Base-by-base conservation (phyloP, 192 early-diverging fungal species). In the Backusella australiensis region DNA sequence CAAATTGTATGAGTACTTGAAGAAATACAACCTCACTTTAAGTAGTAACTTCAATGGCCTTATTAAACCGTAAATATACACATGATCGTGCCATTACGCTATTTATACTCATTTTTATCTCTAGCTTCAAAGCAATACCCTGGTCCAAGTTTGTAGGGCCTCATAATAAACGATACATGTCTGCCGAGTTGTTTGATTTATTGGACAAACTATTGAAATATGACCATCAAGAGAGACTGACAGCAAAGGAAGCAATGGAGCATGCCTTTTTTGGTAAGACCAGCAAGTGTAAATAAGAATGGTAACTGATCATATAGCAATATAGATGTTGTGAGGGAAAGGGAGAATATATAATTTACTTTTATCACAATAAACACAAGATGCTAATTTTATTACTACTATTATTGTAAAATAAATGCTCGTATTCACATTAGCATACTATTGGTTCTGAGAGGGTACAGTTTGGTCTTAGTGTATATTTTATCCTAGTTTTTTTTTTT, bases 1-100 rank as follows among this genome's bases (percentile, higher is more conserved):
- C 70, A 94, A 96, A 38, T 85, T 98, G 68, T 89, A 91, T 79
- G 88, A 89, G 21, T 99, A 99, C 80, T 80, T 98, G 77, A 93
- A 96, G 77, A 98, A 98, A 84, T 99, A 99, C 86, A 93, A 96
- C 71, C 93, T 99, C 77, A 90, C 89, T 75, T 88, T 98, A 68
- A 93, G 94, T 83, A 83, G 86, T 52, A 92, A 94, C 67, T 98
- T 95, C 87, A 91, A 97, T 81, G 91, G 93, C 74, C 93, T 98
- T 82, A 86, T 99, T 14, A 94, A 93, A 83, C 84, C 39, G 70
- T 72, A 49, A 72, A 87, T 91, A 49, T 49, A 0, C 1, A 1
- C 6, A 49, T 29, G 0, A 29, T 29, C 29, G 29, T 29, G 29
- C 29, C 29, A 29, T 29, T 29, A 1, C 1, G 29, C 29, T 29